phyloP scores from a whole-genome alignment of 177 flowering plant species.

The Tripterygium wilfordii region DNA sequence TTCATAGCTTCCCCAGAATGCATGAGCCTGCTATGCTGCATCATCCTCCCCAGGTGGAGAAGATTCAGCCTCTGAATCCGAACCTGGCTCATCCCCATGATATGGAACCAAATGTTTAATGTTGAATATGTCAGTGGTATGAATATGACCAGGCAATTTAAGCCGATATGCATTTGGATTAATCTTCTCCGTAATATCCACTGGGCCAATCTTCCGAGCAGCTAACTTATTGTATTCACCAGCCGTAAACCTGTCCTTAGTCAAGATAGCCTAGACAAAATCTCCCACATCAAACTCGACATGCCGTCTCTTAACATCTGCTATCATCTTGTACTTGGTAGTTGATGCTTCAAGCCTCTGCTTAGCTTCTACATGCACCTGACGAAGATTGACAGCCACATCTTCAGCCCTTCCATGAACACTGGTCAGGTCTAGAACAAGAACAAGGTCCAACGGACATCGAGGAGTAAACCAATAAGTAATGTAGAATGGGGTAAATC shows the following conservation, averaged over 20 bases:
- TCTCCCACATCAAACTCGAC: background rate
- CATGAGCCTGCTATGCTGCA: no score
- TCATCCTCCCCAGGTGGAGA: no score
- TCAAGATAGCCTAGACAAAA: no score
- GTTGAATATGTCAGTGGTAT: background rate
- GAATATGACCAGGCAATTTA: background rate
- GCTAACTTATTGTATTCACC: background rate
- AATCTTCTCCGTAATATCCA: no score
- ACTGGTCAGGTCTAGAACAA: background rate
- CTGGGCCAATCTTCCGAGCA: background rate
- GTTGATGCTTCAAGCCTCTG: background rate
- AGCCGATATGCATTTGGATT: background rate
- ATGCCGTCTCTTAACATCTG: background rate
- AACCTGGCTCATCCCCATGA: no score
- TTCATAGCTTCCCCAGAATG: no score
- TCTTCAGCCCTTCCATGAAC: background rate
- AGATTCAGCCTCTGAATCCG: no score
- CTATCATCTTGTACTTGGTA: background rate
- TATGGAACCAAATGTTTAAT: no score
- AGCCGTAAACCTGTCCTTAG: background rate
- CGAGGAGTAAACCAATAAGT: background rate
- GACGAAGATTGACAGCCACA: background rate
- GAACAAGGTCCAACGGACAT: background rate
- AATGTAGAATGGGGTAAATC: background rate
- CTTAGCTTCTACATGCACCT: background rate